Conservation (phyloP, 192 early-diverging fungal species). For the Paraglomus brasilianum region DNA sequence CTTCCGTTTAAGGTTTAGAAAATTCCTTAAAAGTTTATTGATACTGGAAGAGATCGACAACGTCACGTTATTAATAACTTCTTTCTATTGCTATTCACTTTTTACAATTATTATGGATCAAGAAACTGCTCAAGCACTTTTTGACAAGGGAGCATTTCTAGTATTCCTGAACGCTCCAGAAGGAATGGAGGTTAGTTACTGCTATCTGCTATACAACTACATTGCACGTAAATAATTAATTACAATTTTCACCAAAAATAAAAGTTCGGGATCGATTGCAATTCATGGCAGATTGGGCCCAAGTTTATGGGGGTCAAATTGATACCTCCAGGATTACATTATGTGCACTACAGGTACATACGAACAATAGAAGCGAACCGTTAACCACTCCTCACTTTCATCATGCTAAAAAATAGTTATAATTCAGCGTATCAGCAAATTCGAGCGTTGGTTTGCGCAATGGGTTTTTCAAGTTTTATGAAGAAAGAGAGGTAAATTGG, state of each 20-base stretch:
- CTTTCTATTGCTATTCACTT: too few relatives aligned
- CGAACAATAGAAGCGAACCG: background rate
- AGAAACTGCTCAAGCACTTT: constrained; percentile 72
- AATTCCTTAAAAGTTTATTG: too few relatives aligned
- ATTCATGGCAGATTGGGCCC: constrained; percentile 87
- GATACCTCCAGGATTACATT: constrained; percentile 93
- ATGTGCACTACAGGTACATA: constrained; percentile 69
- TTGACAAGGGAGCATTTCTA: constrained; percentile 76
- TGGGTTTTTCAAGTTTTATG: constrained; percentile 79
- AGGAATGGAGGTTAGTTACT: constrained; percentile 45
- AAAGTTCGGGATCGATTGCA: constrained; percentile 89
- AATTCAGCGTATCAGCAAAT: constrained; percentile 41
- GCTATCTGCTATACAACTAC: background rate
- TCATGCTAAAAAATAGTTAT: too few relatives aligned
- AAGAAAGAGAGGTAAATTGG: constrained; percentile 59
- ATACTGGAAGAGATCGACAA: too few relatives aligned
- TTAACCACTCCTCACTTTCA: background rate
- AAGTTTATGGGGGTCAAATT: constrained; percentile 90
- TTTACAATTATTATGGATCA: constrained; percentile 77
- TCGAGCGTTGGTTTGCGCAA: constrained; percentile 55
- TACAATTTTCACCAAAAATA: background rate
- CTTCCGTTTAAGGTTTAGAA: too few relatives aligned
- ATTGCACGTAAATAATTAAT: background rate
- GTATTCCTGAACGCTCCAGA: constrained; percentile 79
- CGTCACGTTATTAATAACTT: too few relatives aligned